Evolutionary conservation across 305 asterid genomes (phyloP).

Genomic region (Fraxinus platypoda): DNA sequence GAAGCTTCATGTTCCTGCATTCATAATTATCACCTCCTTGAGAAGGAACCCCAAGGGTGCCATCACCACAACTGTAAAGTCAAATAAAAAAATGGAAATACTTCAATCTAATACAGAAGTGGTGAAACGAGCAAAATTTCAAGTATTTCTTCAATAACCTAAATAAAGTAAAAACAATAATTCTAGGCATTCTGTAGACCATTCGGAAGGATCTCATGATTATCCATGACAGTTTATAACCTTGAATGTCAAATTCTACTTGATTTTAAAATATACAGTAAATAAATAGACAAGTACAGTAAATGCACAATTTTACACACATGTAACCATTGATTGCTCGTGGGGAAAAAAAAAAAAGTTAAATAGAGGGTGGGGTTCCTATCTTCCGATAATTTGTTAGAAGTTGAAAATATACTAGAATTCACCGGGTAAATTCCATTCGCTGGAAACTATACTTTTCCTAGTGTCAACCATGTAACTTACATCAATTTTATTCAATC

Average conservation of each 20-base stretch:
- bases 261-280: conserved; percentile 4
- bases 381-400: not conserved
- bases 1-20: conserved; percentile 94
- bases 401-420: not conserved
- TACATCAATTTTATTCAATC: not conserved
- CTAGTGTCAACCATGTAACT: not conserved
- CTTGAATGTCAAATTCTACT: conserved; percentile 21
- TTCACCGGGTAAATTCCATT: not conserved
- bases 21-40: conserved; percentile 90
- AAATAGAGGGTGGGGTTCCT: not conserved
- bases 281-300: not conserved
- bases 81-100: conserved; percentile 27
- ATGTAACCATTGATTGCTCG: not conserved
- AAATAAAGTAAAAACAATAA: conserved; percentile 13
- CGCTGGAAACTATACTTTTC: not conserved
- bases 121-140: not conserved
- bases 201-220: not conserved
- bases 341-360: not conserved
- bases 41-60: conserved; percentile 73
- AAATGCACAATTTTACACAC: not conserved
- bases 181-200: not conserved
- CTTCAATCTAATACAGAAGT: not conserved
- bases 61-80: conserved; percentile 85
- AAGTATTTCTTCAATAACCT: not conserved
- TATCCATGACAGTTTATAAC: conserved; percentile 5